Percentiles rank a stretch among this genome's conserved stretches.
Evolutionary conservation across 208 protist genomes (phyloP).

Genomic region (Angomonas desouzai): DNA sequence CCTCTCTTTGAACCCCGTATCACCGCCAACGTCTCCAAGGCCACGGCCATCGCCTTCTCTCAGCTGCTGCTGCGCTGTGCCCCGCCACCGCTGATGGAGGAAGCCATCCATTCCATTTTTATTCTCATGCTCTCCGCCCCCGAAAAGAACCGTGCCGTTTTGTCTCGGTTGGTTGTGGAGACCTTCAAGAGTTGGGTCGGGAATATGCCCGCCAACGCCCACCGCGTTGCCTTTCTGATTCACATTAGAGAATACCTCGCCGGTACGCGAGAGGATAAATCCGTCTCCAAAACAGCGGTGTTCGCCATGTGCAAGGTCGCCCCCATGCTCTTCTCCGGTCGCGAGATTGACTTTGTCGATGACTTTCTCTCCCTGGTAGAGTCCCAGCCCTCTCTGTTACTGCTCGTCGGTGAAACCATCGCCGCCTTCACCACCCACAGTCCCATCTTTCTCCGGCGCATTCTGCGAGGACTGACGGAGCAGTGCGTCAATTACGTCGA

Average conservation of each 20-base stretch:
- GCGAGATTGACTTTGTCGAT: slow-evolving; percentile 42
- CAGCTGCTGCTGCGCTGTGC: slow-evolving; percentile 34
- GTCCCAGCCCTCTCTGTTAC: slow-evolving; percentile 32
- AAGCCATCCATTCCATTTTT: slow-evolving; percentile 55
- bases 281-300: slow-evolving; percentile 50
- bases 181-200: slow-evolving; percentile 45
- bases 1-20: slow-evolving; percentile 39
- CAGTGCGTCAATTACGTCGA: slow-evolving; percentile 4
- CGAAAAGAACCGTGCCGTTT: slow-evolving; percentile 41
- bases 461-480: slow-evolving; percentile 9
- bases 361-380: slow-evolving; percentile 36
- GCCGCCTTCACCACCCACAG: slow-evolving; percentile 21
- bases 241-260: slow-evolving; percentile 46
- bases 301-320: slow-evolving; percentile 38
- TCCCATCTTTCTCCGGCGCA: slow-evolving; percentile 9
- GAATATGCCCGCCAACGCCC: slow-evolving; percentile 41
- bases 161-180: slow-evolving; percentile 51
- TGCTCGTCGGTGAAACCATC: slow-evolving; percentile 21
- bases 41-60: slow-evolving; percentile 46
- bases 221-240: slow-evolving; percentile 41
- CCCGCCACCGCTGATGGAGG: slow-evolving; percentile 28
- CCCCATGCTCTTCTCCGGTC: slow-evolving; percentile 36
- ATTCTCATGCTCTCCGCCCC: slow-evolving; percentile 43
- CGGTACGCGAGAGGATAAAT: slow-evolving; percentile 25
- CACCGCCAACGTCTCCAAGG: slow-evolving; percentile 32